Percentiles rank a stretch among this genome's conserved stretches.
Evolutionary conservation across 805 yeast species (phyloP).

Genomic region (Hanseniaspora lindneri): DNA sequence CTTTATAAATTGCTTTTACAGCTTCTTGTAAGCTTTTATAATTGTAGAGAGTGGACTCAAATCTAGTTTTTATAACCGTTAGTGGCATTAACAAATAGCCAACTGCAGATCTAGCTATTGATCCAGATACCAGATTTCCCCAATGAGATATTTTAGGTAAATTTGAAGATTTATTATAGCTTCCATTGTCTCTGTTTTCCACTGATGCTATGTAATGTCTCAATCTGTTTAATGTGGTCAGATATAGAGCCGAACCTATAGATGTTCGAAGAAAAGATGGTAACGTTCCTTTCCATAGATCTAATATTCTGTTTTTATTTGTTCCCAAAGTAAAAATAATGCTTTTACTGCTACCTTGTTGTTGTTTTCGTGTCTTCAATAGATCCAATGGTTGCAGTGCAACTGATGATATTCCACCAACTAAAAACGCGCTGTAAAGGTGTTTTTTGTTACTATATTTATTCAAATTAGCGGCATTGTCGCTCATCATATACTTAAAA

Average conservation of each 20-base stretch:
- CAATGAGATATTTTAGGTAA: slow-evolving; percentile 61
- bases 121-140: slow-evolving; percentile 68
- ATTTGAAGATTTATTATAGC: slow-evolving; percentile 27
- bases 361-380: slow-evolving; percentile 78
- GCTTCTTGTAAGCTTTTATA: slow-evolving; percentile 59
- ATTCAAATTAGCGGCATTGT: not conserved
- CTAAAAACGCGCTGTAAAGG: slow-evolving; percentile 66
- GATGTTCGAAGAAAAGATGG: slow-evolving; percentile 88
- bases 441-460: slow-evolving; percentile 30
- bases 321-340: not conserved
- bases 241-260: slow-evolving; percentile 76
- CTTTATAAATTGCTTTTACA: slow-evolving; percentile 38
- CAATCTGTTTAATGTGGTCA: slow-evolving; percentile 55
- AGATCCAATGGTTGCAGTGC: slow-evolving; percentile 80
- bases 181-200: slow-evolving; percentile 14
- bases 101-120: slow-evolving; percentile 62
- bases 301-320: slow-evolving; percentile 29
- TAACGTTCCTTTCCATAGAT: slow-evolving; percentile 85
- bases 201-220: slow-evolving; percentile 37
- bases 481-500: too few species aligned
- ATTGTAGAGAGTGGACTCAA: slow-evolving; percentile 66
- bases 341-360: slow-evolving; percentile 30
- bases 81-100: slow-evolving; percentile 91
- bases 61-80: slow-evolving; percentile 79
- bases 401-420: slow-evolving; percentile 74